Conservation (phyloP, 495 filamentous ascomycete genomes). For the Penicillium turbatum region DNA sequence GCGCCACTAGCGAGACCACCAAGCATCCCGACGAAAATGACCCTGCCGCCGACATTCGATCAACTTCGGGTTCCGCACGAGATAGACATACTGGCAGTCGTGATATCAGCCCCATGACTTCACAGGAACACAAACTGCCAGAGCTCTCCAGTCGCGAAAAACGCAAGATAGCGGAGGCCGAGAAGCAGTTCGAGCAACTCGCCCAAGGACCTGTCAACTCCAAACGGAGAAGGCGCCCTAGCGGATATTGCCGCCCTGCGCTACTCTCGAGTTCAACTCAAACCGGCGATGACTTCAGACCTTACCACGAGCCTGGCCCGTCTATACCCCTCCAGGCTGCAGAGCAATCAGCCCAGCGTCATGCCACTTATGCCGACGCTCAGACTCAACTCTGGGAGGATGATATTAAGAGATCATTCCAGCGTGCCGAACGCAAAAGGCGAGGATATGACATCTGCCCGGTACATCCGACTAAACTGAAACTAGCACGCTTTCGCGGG, state of each 20-base stretch:
- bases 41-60: conserved; percentile 49
- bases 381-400: background rate
- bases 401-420: background rate
- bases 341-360: background rate
- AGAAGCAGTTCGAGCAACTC: conserved; percentile 64
- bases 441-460: background rate
- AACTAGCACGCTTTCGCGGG: background rate
- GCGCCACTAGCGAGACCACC: conserved; percentile 69
- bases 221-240: conserved; percentile 47
- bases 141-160: conserved; percentile 83
- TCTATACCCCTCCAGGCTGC: background rate
- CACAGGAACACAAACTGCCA: conserved; percentile 32
- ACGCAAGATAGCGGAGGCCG: conserved; percentile 78
- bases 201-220: conserved; percentile 43
- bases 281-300: conserved; percentile 6
- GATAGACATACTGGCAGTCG: conserved; percentile 71
- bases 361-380: background rate
- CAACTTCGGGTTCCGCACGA: conserved; percentile 67
- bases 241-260: conserved; percentile 34
- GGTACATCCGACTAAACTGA: background rate
- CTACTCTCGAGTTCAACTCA: conserved; percentile 22
- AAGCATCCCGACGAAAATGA: conserved; percentile 51
- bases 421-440: background rate
- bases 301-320: background rate
- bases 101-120: conserved; percentile 64